These are phyloP conservation scores for Boletus semigastroideus DNA, from an alignment of 1,284 basidiomycete genomes.

Conservation along the genomic window DNA sequence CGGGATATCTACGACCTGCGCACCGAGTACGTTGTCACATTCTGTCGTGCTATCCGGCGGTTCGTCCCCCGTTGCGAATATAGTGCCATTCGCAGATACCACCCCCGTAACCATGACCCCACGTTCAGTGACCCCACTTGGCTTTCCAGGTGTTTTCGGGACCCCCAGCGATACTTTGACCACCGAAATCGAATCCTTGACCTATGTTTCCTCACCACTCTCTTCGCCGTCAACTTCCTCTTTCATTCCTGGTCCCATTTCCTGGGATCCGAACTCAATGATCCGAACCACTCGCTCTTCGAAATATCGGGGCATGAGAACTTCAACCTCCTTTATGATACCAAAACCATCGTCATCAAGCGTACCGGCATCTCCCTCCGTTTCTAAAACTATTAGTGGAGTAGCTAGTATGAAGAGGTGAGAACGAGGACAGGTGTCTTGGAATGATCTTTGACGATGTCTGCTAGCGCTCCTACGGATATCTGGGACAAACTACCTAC, in stretches of 20 bases:
- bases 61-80: neutral
- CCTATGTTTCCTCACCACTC: neutral
- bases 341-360: neutral
- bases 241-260: too few species aligned
- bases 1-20: neutral
- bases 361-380: neutral
- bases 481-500: neutral
- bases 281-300: neutral
- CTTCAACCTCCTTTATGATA: neutral
- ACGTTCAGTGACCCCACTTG: neutral
- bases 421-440: neutral
- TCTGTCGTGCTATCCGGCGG: neutral
- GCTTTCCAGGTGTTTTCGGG: neutral
- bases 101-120: neutral
- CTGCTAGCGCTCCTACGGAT: neutral
- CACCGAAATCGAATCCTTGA: neutral
- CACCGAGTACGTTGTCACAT: neutral
- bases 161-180: neutral
- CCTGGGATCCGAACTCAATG: neutral
- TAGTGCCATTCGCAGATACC: neutral
- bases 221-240: neutral
- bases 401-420: constrained; percentile 7
- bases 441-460: neutral
- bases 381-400: neutral
- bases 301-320: neutral